Evolutionary conservation across 2,329 filamentous ascomycete genomes (phyloP), one percentile per base, ranked within the genome.

Genomic region (Xylaria sp.): DNA sequence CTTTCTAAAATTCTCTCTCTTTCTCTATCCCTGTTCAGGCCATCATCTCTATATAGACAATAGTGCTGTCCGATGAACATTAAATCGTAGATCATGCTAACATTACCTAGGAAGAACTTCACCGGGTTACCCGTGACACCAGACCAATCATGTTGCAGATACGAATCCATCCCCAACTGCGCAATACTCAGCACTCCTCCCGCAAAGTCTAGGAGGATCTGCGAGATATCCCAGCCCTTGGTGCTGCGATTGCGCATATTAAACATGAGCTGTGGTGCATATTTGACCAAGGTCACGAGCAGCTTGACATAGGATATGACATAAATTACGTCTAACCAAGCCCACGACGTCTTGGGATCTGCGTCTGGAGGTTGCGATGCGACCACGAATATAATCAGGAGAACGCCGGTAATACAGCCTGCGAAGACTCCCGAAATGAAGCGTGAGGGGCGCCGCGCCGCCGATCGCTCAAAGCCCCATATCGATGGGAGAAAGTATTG

Each of bases 31-130:
- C 78, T 79, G 4, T 56, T 67, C 31, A 69, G 54, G n/a, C 71
- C 73, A 2, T 76, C 73, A 4, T 77, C 77, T 18, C 78, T 78
- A 78, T 97, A 98, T 23, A 97, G 80, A 44, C 94, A 83, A 76
- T 94, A 98, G 81, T 98, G 96, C 82, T 99, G 96, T 4, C 87
- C 77, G 61, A 98, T 91, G 78, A 98, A 98, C 58, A 97, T 84
- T 39, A 92, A 72, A 78, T 98, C 95, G 79, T 97, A 98, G 2
- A 93, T 79, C 75, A 98, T 91, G 67, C 91, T 94, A 55, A 97
- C 89, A 77, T 97, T 95, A 15, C 93, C 92, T 51, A 98, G 85
- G 2, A 90, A 89, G 67, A 98, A 89, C 83, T 98, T 99, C 74
- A 96, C 91, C 0, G 94, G 93, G 79, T 98, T 98, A 1, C 94